These are phyloP conservation scores for Baorangia bicolor DNA, from an alignment of 768 basidiomycete species.

Conservation along the genomic window DNA sequence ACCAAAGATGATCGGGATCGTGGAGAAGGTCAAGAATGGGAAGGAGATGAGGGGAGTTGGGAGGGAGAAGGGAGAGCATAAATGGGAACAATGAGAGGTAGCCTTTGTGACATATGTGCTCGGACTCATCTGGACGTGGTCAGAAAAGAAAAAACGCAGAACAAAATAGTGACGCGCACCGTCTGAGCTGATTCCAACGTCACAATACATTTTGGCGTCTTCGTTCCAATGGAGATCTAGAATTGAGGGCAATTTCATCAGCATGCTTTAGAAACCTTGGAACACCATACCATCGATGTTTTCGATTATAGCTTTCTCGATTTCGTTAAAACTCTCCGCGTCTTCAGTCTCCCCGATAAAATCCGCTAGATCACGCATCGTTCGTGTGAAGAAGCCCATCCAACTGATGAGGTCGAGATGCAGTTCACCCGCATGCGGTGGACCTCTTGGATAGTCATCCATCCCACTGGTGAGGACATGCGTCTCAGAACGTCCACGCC, in stretches of 20 bases:
- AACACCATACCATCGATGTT: constrained; percentile 74
- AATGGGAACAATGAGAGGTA: constrained; percentile 96
- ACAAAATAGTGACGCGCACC: constrained; percentile 44
- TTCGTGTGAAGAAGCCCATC: constrained; percentile 95
- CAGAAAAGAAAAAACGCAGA: background rate
- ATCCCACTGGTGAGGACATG: constrained; percentile 94
- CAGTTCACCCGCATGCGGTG: constrained; percentile 86
- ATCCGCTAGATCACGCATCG: constrained; percentile 88
- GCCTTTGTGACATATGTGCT: constrained; percentile 87
- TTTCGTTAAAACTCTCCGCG: constrained; percentile 66
- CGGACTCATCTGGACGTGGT: constrained; percentile 71
- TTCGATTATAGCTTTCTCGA: constrained; percentile 75
- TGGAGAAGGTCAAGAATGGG: constrained; percentile 77
- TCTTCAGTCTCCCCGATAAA: constrained; percentile 89
- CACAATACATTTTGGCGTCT: constrained; percentile 89
- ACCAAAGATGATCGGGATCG: constrained; percentile 89
- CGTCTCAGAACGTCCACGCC: constrained; percentile 83
- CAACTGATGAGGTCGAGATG: constrained; percentile 93
- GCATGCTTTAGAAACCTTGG: background rate
- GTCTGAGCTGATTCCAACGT: constrained; percentile 79
- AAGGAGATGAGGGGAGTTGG: constrained; percentile 76
- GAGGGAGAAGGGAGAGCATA: constrained; percentile 74
- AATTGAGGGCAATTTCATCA: background rate
- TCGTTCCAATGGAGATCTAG: constrained; percentile 93
- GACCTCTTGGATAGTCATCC: constrained; percentile 94